A percentile compares a stretch with the other conserved stretches of the same genome.
These are phyloP conservation scores for Mimosa bimucronata DNA, from an alignment of 306 rosid genomes.

Conservation along the genomic window DNA sequence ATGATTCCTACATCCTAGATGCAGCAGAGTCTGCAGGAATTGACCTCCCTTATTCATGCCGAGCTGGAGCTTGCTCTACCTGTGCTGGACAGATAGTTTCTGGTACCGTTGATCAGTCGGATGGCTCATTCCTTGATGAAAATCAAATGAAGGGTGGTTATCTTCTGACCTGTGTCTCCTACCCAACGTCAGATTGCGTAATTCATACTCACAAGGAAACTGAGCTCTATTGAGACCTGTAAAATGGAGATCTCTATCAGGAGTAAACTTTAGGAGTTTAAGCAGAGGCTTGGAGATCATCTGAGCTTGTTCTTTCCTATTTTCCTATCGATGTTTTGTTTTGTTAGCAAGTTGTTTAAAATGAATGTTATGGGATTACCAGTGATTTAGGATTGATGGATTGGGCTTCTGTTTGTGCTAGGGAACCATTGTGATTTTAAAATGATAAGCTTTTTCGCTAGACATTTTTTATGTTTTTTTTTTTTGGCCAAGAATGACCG, in stretches of 20 bases:
- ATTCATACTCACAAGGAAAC: constrained; percentile 84
- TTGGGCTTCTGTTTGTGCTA: constrained; percentile 34
- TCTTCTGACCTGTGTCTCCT: constrained; percentile 68
- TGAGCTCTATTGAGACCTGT: constrained; percentile 57
- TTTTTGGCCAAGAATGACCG: not conserved
- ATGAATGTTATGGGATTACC: constrained; percentile 21
- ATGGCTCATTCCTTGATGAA: constrained; percentile 80
- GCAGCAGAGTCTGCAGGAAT: constrained; percentile 77
- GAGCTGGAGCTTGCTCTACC: constrained; percentile 88
- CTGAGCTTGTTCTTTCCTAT: constrained; percentile 31
- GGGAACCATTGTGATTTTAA: constrained; percentile 23
- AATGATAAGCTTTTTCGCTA: not conserved
- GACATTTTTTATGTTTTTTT: constrained; percentile 31
- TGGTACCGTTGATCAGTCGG: constrained; percentile 76
- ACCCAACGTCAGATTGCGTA: constrained; percentile 73
- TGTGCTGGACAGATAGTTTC: constrained; percentile 71
- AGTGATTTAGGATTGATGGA: constrained; percentile 16
- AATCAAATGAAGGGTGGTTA: constrained; percentile 61
- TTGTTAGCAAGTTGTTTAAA: not conserved
- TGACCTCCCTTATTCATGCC: constrained; percentile 87
- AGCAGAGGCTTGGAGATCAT: constrained; percentile 27
- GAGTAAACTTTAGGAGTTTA: constrained; percentile 13
- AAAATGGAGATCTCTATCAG: not conserved
- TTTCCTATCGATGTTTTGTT: not conserved
- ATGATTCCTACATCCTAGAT: constrained; percentile 73